These are phyloP conservation scores for Stygiomarasmius scandens DNA, from an alignment of 1,284 basidiomycete genomes.

Conservation along the genomic window DNA sequence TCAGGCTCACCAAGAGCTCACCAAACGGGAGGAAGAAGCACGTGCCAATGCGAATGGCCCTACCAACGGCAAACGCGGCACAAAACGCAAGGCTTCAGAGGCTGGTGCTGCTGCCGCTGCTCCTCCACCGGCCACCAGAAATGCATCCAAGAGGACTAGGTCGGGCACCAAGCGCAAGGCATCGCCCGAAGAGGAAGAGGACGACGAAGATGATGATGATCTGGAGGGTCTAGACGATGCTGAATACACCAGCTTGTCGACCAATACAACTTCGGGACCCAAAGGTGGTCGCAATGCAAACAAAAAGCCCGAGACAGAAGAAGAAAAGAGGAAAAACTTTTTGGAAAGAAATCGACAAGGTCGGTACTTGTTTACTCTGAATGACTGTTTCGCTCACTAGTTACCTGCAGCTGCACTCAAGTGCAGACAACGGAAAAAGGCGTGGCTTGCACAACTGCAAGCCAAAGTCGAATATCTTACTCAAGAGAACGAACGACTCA, in stretches of 20 bases:
- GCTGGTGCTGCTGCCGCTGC: slow-evolving; percentile 33
- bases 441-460: slow-evolving; percentile 93
- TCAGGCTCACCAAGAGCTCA: slow-evolving; percentile 93
- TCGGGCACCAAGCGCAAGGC: slow-evolving; percentile 9
- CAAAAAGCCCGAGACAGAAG: slow-evolving; percentile 90
- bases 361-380: slow-evolving; percentile 35
- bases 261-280: background rate
- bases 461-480: slow-evolving; percentile 89
- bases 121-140: slow-evolving; percentile 23
- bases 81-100: slow-evolving; percentile 70
- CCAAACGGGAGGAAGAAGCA: slow-evolving; percentile 87
- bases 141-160: slow-evolving; percentile 13
- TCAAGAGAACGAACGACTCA: slow-evolving; percentile 93
- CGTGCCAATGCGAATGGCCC: slow-evolving; percentile 39
- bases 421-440: slow-evolving; percentile 98
- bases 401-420: slow-evolving; percentile 83
- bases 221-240: slow-evolving; percentile 46
- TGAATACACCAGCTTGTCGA: slow-evolving; percentile 22
- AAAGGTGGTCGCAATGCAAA: slow-evolving; percentile 24
- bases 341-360: slow-evolving; percentile 94
- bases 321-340: slow-evolving; percentile 94
- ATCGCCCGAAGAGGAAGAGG: slow-evolving; percentile 32
- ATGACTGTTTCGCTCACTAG: slow-evolving; percentile 11
- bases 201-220: slow-evolving; percentile 42
- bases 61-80: slow-evolving; percentile 51